Evolutionary conservation across 208 protist genomes (phyloP).

Genomic region (Leishmania amazonensis): DNA sequence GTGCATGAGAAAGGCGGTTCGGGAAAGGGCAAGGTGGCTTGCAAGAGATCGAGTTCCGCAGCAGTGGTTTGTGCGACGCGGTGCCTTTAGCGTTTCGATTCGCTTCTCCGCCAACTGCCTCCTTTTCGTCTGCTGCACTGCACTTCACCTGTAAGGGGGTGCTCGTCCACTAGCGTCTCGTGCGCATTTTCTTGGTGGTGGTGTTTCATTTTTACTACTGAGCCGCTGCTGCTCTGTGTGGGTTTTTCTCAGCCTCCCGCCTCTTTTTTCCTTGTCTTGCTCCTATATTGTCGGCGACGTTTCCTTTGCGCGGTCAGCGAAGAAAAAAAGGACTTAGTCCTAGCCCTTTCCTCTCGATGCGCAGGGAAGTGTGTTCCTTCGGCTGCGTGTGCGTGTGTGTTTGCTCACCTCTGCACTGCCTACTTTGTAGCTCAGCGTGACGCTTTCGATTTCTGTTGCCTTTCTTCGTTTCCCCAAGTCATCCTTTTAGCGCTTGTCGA

Average conservation of each 20-base stretch:
- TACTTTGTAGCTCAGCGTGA: neutral
- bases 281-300: neutral
- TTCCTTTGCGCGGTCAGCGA: neutral
- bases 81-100: neutral
- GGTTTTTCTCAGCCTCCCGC: neutral
- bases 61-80: neutral
- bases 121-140: neutral
- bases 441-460: neutral
- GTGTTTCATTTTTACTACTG: neutral
- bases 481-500: neutral
- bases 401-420: neutral
- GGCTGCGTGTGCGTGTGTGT: neutral
- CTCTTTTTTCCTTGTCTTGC: neutral
- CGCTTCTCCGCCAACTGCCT: neutral
- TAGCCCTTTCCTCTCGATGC: neutral
- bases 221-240: neutral
- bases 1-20: neutral
- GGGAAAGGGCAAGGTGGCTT: too few relatives aligned
- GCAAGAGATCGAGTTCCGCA: neutral
- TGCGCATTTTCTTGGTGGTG: too few relatives aligned
- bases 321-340: too few relatives aligned
- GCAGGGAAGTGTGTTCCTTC: neutral
- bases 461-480: neutral
- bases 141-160: neutral
- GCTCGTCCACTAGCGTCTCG: neutral